phyloP scores from a whole-genome alignment of 257 asterid species.

The Prunella vulgaris region DNA sequence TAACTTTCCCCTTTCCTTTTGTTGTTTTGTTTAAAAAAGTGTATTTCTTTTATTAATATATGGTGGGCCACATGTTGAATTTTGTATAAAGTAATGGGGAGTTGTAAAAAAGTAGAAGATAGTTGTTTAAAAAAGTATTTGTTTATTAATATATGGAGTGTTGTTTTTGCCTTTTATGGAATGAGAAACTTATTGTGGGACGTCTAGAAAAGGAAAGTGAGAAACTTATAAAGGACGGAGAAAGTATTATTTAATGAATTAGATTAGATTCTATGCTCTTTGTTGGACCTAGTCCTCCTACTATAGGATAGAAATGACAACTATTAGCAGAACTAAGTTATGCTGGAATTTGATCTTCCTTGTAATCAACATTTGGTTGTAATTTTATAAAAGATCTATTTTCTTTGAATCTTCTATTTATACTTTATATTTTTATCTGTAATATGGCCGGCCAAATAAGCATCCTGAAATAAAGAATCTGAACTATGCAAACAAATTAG shows the following conservation, averaged over 20 bases:
- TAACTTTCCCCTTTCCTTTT: too few species aligned
- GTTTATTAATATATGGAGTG: too few species aligned
- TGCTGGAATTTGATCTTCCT: slow-evolving; percentile 10
- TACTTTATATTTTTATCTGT: background rate
- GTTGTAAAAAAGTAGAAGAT: too few species aligned
- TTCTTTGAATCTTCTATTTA: background rate
- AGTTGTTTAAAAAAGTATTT: too few species aligned
- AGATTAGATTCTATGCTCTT: background rate
- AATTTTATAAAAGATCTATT: background rate
- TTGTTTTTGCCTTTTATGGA: too few species aligned
- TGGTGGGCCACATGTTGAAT: too few species aligned
- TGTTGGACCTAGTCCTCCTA: slow-evolving; percentile 17
- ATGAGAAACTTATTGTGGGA: too few species aligned
- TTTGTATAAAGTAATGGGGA: too few species aligned
- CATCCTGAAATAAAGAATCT: background rate
- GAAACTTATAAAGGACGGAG: too few species aligned
- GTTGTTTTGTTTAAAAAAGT: too few species aligned
- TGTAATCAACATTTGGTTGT: background rate
- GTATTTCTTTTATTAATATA: too few species aligned
- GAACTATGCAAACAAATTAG: background rate
- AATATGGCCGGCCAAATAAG: background rate
- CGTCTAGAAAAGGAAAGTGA: too few species aligned
- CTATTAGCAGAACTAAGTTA: background rate
- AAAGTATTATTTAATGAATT: slow-evolving; percentile 1
- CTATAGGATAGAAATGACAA: slow-evolving; percentile 3